phyloP scores from a whole-genome alignment of 805 yeast species.

The Lachancea waltii region DNA sequence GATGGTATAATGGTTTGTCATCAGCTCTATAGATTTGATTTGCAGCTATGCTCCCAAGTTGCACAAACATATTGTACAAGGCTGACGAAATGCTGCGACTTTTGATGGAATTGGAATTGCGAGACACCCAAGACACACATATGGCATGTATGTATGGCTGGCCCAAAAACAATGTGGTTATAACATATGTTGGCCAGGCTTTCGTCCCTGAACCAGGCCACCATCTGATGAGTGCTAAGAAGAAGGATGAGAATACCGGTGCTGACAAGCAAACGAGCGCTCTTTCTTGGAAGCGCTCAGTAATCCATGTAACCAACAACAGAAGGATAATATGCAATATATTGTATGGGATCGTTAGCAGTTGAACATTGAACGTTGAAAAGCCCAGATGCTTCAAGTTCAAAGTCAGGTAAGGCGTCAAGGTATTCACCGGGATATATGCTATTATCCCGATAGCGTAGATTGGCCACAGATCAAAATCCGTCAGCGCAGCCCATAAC shows the following conservation, averaged over 20 bases:
- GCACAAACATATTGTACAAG: slow-evolving; percentile 57
- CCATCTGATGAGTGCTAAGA: slow-evolving; percentile 32
- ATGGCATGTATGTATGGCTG: slow-evolving; percentile 46
- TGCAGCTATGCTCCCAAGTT: slow-evolving; percentile 49
- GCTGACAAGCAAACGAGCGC: slow-evolving; percentile 23
- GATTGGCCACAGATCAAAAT: slow-evolving; percentile 53
- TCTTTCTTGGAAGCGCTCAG: slow-evolving; percentile 33
- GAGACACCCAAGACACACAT: slow-evolving; percentile 52
- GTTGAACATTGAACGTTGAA: slow-evolving; percentile 43
- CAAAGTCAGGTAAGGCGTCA: slow-evolving; percentile 41
- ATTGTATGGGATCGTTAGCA: slow-evolving; percentile 46
- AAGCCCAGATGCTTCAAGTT: slow-evolving; percentile 45
- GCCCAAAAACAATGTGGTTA: slow-evolving; percentile 32
- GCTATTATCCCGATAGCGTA: slow-evolving; percentile 43
- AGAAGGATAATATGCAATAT: slow-evolving; percentile 35
- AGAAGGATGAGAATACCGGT: slow-evolving; percentile 33
- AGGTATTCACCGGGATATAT: slow-evolving; percentile 33
- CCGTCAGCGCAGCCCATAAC: slow-evolving; percentile 38
- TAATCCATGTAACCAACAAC: slow-evolving; percentile 33
- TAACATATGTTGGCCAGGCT: slow-evolving; percentile 36
- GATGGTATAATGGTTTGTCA: slow-evolving; percentile 53
- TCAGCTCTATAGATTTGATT: slow-evolving; percentile 49
- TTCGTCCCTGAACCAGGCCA: slow-evolving; percentile 36
- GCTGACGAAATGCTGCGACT: slow-evolving; percentile 60
- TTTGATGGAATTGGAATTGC: slow-evolving; percentile 55